Evolutionary conservation across 306 rosid species (phyloP).

Genomic region (Luffa aegyptiaca): DNA sequence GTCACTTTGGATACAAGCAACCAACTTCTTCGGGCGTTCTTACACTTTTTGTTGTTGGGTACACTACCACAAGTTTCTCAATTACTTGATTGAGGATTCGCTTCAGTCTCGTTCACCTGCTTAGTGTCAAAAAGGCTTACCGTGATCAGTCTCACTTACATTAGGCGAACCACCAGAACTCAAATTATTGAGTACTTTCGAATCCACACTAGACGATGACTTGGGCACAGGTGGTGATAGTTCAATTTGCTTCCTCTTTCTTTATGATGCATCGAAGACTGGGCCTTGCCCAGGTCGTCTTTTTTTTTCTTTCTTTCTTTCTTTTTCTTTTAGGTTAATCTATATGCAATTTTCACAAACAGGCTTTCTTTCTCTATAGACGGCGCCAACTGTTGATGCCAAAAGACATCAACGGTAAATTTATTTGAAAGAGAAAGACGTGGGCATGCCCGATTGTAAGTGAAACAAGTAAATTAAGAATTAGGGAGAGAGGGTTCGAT

Average conservation of each 20-base stretch:
- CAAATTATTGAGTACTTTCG: background rate
- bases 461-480: too few relatives aligned
- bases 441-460: too few relatives aligned
- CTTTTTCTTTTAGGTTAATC: too few relatives aligned
- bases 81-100: conserved; percentile 7
- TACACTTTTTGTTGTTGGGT: conserved; percentile 16
- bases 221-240: background rate
- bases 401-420: too few relatives aligned
- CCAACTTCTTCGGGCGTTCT: conserved; percentile 15
- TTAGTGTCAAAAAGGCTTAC: background rate
- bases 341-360: too few relatives aligned
- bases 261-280: too few relatives aligned
- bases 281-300: too few relatives aligned
- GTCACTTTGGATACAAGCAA: conserved; percentile 47
- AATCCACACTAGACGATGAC: background rate
- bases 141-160: background rate
- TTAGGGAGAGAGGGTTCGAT: too few relatives aligned
- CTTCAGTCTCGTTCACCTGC: background rate
- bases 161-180: conserved; percentile 20
- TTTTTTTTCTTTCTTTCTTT: too few relatives aligned
- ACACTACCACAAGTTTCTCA: conserved; percentile 36
- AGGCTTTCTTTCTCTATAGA: too few relatives aligned
- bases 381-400: too few relatives aligned
- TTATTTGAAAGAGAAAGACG: too few relatives aligned
- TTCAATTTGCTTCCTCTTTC: background rate